These are phyloP conservation scores for Ophiobolus disseminans DNA, from an alignment of 2,329 filamentous ascomycete genomes.

Conservation along the genomic window DNA sequence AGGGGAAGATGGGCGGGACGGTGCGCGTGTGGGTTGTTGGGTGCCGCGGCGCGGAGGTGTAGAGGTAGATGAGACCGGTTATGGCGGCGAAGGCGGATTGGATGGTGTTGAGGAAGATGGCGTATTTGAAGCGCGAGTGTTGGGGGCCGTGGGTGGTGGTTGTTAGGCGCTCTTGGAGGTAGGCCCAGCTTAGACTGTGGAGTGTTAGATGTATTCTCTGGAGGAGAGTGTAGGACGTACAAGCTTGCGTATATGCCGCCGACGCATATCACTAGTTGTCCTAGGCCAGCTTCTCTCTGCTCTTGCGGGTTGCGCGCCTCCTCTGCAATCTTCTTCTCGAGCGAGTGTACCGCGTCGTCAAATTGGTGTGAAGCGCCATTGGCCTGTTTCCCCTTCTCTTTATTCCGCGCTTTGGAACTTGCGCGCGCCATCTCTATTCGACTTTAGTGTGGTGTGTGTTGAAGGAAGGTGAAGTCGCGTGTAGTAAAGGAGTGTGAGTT, in stretches of 20 bases:
- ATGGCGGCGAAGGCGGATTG: constrained; percentile 88
- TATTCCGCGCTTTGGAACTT: constrained; percentile 20
- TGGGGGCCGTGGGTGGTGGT: constrained; percentile 81
- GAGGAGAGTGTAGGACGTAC: constrained; percentile 57
- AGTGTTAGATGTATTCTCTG: constrained; percentile 9
- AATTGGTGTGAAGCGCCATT: constrained; percentile 33
- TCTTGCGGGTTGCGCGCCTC: constrained; percentile 42
- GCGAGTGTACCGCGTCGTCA: constrained; percentile 34
- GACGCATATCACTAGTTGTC: constrained; percentile 86
- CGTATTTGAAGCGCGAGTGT: constrained; percentile 79
- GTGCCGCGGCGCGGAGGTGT: constrained; percentile 64
- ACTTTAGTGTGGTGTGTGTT: no score
- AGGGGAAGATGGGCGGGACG: constrained; percentile 74
- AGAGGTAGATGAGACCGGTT: constrained; percentile 82
- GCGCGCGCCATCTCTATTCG: constrained; percentile 46
- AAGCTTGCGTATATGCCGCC: constrained; percentile 96
- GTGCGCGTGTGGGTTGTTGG: constrained; percentile 36
- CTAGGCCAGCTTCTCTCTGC: constrained; percentile 62
- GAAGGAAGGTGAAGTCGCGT: no score
- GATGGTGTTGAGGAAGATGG: constrained; percentile 94
- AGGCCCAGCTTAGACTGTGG: constrained; percentile 85
- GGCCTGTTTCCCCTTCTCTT: constrained; percentile 30
- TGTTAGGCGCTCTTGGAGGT: constrained; percentile 96
- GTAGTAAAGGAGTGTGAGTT: no score
- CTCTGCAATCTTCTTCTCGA: constrained; percentile 42